phyloP scores from a whole-genome alignment of 768 basidiomycete genomes.

The Gautieria morchelliformis region DNA sequence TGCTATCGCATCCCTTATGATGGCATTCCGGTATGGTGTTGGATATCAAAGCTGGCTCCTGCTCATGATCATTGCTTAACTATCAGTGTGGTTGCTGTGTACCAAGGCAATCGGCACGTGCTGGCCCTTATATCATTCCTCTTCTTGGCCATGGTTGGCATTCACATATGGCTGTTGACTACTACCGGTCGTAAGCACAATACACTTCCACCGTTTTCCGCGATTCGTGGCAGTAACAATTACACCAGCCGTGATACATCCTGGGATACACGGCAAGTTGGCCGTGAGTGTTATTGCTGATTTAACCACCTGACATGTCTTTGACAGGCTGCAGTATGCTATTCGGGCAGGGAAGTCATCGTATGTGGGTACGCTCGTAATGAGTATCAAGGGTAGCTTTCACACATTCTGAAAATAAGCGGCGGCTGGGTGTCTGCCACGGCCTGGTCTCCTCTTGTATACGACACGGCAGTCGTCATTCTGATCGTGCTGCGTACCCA shows the following conservation, averaged over 20 bases:
- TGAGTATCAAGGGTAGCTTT: not conserved
- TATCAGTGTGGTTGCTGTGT: slow-evolving; percentile 3
- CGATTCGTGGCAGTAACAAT: not conserved
- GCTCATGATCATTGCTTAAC: not conserved
- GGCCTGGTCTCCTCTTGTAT: slow-evolving; percentile 1
- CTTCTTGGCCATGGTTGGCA: not conserved
- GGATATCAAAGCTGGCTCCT: not conserved
- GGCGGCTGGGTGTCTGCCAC: slow-evolving; percentile 1
- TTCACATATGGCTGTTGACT: slow-evolving; percentile 2
- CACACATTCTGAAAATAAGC: not conserved
- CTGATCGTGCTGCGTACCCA: slow-evolving; percentile 1
- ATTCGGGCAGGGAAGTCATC: not conserved
- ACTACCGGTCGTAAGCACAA: slow-evolving; percentile 3
- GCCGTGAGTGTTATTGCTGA: too few species aligned
- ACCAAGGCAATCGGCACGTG: not conserved
- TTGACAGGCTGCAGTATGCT: slow-evolving; percentile 4
- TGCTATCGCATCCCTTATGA: slow-evolving; percentile 6
- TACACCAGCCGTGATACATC: not conserved
- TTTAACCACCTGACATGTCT: not conserved
- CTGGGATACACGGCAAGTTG: not conserved
- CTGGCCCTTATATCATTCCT: not conserved
- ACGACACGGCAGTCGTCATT: slow-evolving; percentile 2
- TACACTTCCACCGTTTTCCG: not conserved
- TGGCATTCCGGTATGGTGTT: slow-evolving; percentile 3
- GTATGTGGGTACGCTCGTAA: too few species aligned